Conservation (phyloP, 2,329 filamentous ascomycete genomes). For the Ascochyta fabae region DNA sequence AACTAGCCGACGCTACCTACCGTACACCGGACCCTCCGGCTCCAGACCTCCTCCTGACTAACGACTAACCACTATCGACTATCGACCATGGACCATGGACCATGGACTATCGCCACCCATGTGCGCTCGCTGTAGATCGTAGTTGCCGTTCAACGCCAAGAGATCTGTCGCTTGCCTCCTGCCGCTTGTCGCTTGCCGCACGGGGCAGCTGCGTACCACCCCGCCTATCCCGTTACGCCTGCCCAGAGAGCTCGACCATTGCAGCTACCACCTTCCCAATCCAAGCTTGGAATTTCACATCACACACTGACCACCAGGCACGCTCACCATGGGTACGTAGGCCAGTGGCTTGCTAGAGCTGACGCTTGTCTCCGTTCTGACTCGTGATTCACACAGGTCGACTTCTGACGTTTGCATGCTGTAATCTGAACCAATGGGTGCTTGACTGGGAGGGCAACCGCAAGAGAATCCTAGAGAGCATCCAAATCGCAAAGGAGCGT, state of each 20-base stretch:
- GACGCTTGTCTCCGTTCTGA: not conserved
- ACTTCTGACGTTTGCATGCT: slow-evolving; percentile 39
- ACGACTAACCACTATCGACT: no score
- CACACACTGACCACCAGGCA: not conserved
- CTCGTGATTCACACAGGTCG: slow-evolving; percentile 14
- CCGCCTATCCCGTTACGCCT: slow-evolving; percentile 9
- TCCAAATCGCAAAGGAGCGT: slow-evolving; percentile 61
- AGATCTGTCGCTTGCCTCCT: slow-evolving; percentile 1
- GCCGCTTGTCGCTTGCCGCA: slow-evolving; percentile 7
- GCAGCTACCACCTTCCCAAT: slow-evolving; percentile 6
- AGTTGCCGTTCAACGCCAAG: slow-evolving; percentile 6
- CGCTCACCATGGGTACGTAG: slow-evolving; percentile 10
- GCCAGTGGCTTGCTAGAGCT: not conserved
- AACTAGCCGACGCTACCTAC: no score
- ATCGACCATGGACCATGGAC: no score
- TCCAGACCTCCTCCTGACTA: no score
- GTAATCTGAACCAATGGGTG: slow-evolving; percentile 40
- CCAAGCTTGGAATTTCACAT: not conserved
- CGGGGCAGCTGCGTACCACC: slow-evolving; percentile 10
- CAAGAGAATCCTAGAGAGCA: slow-evolving; percentile 68
- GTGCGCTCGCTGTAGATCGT: slow-evolving; percentile 3
- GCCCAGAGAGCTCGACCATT: slow-evolving; percentile 6
- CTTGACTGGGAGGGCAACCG: slow-evolving; percentile 62
- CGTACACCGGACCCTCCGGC: no score
- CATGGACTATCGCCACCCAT: no score